A percentile compares a stretch with the other conserved stretches of the same genome.
Conservation (phyloP, 768 basidiomycete species). For the Rubroboletus satanas region DNA sequence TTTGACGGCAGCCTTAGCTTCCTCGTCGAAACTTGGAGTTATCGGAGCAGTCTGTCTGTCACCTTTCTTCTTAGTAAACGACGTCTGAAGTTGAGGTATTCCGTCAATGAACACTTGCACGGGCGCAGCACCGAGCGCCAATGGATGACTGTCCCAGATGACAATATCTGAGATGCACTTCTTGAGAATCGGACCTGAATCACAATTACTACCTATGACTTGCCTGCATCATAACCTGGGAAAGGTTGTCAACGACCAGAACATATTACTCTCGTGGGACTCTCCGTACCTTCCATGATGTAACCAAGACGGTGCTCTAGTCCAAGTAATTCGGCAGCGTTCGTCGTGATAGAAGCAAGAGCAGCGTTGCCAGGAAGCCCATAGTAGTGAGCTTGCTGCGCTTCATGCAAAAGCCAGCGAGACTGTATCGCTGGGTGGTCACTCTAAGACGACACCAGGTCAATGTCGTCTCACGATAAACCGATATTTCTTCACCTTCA, state of each 20-base stretch:
- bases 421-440: conserved; percentile 66
- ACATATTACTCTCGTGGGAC: neutral
- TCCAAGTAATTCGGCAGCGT: conserved; percentile 69
- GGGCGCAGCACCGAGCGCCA: conserved; percentile 76
- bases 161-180: conserved; percentile 39
- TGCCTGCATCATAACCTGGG: conserved; percentile 65
- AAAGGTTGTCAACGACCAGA: neutral
- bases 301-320: conserved; percentile 80
- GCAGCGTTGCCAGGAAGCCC: conserved; percentile 70
- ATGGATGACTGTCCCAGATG: conserved; percentile 74
- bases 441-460: conserved; percentile 40
- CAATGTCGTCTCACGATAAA: neutral
- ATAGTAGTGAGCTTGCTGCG: conserved; percentile 79
- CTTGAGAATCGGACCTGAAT: neutral
- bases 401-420: conserved; percentile 77
- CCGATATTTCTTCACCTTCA: conserved; percentile 39
- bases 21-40: conserved; percentile 57
- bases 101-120: conserved; percentile 82
- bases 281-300: conserved; percentile 51
- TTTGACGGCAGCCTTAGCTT: conserved; percentile 52
- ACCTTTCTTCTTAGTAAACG: conserved; percentile 42
- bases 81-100: conserved; percentile 52
- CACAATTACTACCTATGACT: neutral
- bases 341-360: conserved; percentile 69
- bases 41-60: conserved; percentile 48